Evolutionary conservation across 768 basidiomycete genomes (phyloP).

Genomic region (Coprinellus aureogranulatus): DNA sequence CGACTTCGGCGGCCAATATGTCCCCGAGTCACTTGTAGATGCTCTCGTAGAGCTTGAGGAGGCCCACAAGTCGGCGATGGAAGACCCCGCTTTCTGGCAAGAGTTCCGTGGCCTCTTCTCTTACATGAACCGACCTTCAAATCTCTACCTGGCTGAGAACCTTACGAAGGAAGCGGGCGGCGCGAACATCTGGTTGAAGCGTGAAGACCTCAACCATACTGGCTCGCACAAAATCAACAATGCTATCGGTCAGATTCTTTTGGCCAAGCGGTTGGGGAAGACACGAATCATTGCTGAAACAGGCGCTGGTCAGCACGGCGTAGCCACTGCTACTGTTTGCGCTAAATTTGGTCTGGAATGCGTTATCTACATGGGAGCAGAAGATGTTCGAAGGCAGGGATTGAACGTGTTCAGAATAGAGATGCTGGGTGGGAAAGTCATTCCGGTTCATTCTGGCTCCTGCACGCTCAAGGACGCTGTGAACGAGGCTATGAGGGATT

Average conservation of each 20-base stretch:
- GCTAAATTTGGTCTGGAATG: constrained; percentile 96
- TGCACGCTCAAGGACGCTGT: constrained; percentile 97
- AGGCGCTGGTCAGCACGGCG: constrained; percentile 98
- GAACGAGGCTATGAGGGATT: constrained; percentile 97
- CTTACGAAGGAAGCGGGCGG: constrained; percentile 89
- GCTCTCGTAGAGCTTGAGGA: constrained; percentile 87
- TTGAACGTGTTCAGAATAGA: constrained; percentile 97
- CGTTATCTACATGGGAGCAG: constrained; percentile 96
- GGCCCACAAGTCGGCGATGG: constrained; percentile 83
- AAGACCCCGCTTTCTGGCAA: constrained; percentile 88
- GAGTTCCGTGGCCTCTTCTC: constrained; percentile 85
- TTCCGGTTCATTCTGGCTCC: constrained; percentile 91
- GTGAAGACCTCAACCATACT: constrained; percentile 95
- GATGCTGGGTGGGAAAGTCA: constrained; percentile 96
- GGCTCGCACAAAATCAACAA: constrained; percentile 99
- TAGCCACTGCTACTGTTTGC: constrained; percentile 97
- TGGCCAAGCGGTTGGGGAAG: constrained; percentile 93
- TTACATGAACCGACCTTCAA: constrained; percentile 94
- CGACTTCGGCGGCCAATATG: constrained; percentile 95
- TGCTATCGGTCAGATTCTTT: constrained; percentile 94
- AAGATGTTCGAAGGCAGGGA: constrained; percentile 94
- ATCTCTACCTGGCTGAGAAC: constrained; percentile 87
- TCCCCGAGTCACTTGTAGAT: constrained; percentile 94
- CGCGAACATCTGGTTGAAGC: constrained; percentile 96
- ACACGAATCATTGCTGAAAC: constrained; percentile 98